A percentile compares a stretch with the other conserved stretches of the same genome.
phyloP scores from a whole-genome alignment of 1,284 basidiomycete species.

The Xerocomus nothofagi region DNA sequence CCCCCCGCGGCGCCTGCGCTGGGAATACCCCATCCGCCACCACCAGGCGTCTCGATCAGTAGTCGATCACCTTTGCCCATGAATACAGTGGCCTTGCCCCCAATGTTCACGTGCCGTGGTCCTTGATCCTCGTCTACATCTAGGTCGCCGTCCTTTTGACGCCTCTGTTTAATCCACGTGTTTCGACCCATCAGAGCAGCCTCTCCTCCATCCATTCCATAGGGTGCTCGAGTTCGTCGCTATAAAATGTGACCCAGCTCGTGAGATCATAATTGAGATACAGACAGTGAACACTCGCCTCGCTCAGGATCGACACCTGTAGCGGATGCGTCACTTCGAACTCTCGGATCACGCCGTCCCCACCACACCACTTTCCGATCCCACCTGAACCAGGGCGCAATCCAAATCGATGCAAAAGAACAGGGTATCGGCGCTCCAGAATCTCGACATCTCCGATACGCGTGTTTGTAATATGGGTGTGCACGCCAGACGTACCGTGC shows the following conservation, averaged over 20 bases:
- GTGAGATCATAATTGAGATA: not conserved
- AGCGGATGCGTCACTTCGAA: slow-evolving; percentile 86
- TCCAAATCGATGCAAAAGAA: slow-evolving; percentile 82
- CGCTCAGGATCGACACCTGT: slow-evolving; percentile 85
- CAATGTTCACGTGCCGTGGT: slow-evolving; percentile 80
- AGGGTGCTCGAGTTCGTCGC: slow-evolving; percentile 86
- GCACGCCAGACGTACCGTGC: slow-evolving; percentile 88
- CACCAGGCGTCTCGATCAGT: slow-evolving; percentile 88
- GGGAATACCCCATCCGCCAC: slow-evolving; percentile 81
- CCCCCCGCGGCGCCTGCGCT: slow-evolving; percentile 29
- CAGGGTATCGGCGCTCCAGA: slow-evolving; percentile 87
- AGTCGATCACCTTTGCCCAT: slow-evolving; percentile 86
- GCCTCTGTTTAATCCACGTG: slow-evolving; percentile 83
- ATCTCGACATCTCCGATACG: slow-evolving; percentile 92
- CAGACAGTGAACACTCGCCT: slow-evolving; percentile 46
- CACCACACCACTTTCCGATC: slow-evolving; percentile 75
- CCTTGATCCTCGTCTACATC: slow-evolving; percentile 30
- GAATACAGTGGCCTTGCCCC: slow-evolving; percentile 86
- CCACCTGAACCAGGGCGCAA: slow-evolving; percentile 80
- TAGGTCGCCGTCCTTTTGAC: slow-evolving; percentile 70
- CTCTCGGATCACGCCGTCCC: slow-evolving; percentile 86
- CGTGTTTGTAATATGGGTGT: slow-evolving; percentile 93
- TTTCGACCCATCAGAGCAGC: slow-evolving; percentile 79
- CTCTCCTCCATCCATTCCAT: slow-evolving; percentile 87
- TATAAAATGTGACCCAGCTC: slow-evolving; percentile 31